Evolutionary conservation across 352 stramenopile genomes (phyloP).

Genomic region (Bremia lactucae): DNA sequence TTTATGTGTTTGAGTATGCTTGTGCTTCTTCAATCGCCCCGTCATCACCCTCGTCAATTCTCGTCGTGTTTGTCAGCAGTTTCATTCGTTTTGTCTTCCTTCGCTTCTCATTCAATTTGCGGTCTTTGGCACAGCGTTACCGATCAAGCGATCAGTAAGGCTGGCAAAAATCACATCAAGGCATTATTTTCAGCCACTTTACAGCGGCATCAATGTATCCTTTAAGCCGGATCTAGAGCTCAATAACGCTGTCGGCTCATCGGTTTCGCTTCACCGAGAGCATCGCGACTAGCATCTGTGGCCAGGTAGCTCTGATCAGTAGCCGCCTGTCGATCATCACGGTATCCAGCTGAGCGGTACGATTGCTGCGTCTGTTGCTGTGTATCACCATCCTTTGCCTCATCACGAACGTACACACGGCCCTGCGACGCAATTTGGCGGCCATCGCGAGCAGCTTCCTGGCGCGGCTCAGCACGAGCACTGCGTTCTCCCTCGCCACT

Average conservation of each 20-base stretch:
- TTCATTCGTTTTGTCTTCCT: slow-evolving; percentile 17
- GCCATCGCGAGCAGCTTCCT: slow-evolving; percentile 33
- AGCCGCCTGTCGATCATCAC: slow-evolving; percentile 38
- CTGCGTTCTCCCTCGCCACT: slow-evolving; percentile 58
- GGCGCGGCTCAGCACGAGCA: slow-evolving; percentile 44
- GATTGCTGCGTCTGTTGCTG: slow-evolving; percentile 36
- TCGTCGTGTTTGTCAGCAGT: slow-evolving; percentile 22
- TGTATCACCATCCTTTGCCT: slow-evolving; percentile 47
- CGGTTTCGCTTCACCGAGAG: slow-evolving; percentile 50
- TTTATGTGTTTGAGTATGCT: slow-evolving; percentile 18
- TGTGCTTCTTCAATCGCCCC: slow-evolving; percentile 15
- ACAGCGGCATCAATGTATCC: slow-evolving; percentile 9
- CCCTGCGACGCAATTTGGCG: slow-evolving; percentile 45
- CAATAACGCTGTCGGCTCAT: slow-evolving; percentile 75
- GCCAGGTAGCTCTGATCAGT: slow-evolving; percentile 48
- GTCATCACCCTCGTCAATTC: slow-evolving; percentile 17
- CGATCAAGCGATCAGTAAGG: slow-evolving; percentile 10
- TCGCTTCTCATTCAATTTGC: slow-evolving; percentile 16
- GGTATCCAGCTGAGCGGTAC: slow-evolving; percentile 43
- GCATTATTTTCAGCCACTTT: slow-evolving; percentile 11
- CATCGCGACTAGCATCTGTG: slow-evolving; percentile 49
- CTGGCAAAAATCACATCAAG: slow-evolving; percentile 11
- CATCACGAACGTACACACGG: slow-evolving; percentile 55
- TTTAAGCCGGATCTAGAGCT: slow-evolving; percentile 11
- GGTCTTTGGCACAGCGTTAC: slow-evolving; percentile 9